These are phyloP conservation scores for Cryptomeria japonica DNA, from an alignment of 75 land plant species.

Conservation along the genomic window DNA sequence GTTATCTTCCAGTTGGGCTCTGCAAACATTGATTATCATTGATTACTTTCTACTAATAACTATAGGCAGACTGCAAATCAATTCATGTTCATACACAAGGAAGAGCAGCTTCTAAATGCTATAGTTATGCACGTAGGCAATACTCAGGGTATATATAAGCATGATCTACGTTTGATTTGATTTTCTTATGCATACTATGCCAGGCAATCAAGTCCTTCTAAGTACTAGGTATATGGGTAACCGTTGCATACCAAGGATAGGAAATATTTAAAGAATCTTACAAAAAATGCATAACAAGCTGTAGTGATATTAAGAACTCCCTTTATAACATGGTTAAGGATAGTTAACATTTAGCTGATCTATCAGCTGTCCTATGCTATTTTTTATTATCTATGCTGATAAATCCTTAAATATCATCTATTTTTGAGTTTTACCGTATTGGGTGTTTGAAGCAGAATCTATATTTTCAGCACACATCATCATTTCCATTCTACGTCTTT, in stretches of 20 bases:
- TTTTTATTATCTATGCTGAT: no score
- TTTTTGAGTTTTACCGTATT: not conserved
- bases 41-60: not conserved
- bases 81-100: not conserved
- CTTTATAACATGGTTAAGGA: not conserved
- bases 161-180: not conserved
- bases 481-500: conserved; percentile 6
- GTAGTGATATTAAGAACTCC: not conserved
- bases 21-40: not conserved
- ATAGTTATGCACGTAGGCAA: not conserved
- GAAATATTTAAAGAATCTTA: not conserved
- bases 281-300: not conserved
- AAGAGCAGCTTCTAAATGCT: not conserved
- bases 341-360: not conserved
- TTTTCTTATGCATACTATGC: not conserved
- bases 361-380: not conserved
- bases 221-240: not conserved
- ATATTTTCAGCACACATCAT: not conserved
- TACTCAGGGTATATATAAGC: not conserved
- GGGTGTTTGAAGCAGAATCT: not conserved
- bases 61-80: not conserved
- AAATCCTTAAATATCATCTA: no score
- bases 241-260: not conserved
- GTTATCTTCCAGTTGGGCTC: not conserved
- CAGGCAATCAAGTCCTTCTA: not conserved